phyloP scores from a whole-genome alignment of 495 filamentous ascomycete genomes.

The Schizothecium vesticola region DNA sequence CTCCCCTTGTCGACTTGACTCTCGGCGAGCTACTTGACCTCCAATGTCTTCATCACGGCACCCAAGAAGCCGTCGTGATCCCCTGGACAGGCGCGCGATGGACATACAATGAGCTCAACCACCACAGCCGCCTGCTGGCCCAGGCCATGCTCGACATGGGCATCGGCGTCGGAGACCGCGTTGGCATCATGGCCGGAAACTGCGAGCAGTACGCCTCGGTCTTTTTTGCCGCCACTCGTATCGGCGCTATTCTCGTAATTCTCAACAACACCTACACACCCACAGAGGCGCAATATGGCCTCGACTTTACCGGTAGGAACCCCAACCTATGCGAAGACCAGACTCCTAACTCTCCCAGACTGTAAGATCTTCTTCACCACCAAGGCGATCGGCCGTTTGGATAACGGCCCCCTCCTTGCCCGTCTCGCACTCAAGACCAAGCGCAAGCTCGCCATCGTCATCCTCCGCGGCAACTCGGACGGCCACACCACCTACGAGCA shows the following conservation, averaged over 20 bases:
- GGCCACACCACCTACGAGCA: slow-evolving; percentile 49
- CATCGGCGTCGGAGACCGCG: slow-evolving; percentile 56
- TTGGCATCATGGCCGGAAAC: slow-evolving; percentile 68
- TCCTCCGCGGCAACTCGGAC: slow-evolving; percentile 48
- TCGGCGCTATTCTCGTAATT: slow-evolving; percentile 64
- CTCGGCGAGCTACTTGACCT: slow-evolving; percentile 57
- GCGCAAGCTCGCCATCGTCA: slow-evolving; percentile 43
- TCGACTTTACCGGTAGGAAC: slow-evolving; percentile 50
- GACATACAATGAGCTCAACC: slow-evolving; percentile 60
- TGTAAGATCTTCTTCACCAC: slow-evolving; percentile 62
- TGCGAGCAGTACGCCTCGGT: slow-evolving; percentile 64
- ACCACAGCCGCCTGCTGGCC: slow-evolving; percentile 54
- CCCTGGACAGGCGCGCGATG: slow-evolving; percentile 62
- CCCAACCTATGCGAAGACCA: not conserved
- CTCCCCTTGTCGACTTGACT: slow-evolving; percentile 55
- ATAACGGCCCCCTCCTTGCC: slow-evolving; percentile 49
- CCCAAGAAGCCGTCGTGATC: slow-evolving; percentile 57
- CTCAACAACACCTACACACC: slow-evolving; percentile 69
- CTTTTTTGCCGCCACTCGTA: slow-evolving; percentile 61
- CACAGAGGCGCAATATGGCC: slow-evolving; percentile 55
- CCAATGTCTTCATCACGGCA: slow-evolving; percentile 56
- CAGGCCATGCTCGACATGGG: slow-evolving; percentile 54
- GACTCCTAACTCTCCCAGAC: slow-evolving; percentile 8
- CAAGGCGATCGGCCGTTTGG: slow-evolving; percentile 52
- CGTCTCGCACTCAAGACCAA: slow-evolving; percentile 39